Percentiles rank a stretch among this genome's conserved stretches.
phyloP scores from a whole-genome alignment of 2,329 filamentous ascomycete genomes.

The Paraphaeosphaeria minitans region DNA sequence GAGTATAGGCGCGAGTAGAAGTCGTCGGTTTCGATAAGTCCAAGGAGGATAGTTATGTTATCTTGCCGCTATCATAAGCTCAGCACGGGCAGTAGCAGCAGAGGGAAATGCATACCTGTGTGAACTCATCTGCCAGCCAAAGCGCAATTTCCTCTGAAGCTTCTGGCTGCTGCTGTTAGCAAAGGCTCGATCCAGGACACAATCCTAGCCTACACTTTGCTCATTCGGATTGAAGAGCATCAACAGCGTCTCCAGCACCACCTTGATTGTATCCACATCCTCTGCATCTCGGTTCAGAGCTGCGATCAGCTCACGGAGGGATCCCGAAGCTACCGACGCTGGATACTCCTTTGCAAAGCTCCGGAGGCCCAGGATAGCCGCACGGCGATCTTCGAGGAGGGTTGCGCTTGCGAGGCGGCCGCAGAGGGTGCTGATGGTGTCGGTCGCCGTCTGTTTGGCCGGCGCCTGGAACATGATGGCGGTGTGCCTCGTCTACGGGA shows the following conservation, averaged over 20 bases:
- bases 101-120: constrained; percentile 64
- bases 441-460: constrained; percentile 92
- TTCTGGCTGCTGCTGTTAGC: constrained; percentile 67
- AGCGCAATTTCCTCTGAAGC: constrained; percentile 94
- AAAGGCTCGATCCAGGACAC: not conserved
- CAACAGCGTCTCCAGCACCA: constrained; percentile 90
- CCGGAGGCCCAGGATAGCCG: constrained; percentile 87
- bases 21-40: constrained; percentile 84
- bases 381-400: constrained; percentile 89
- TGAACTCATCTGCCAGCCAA: constrained; percentile 98
- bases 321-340: constrained; percentile 91
- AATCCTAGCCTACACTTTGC: constrained; percentile 51
- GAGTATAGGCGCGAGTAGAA: constrained; percentile 93
- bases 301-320: constrained; percentile 84
- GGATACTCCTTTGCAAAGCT: constrained; percentile 98
- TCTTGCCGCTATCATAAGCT: constrained; percentile 77
- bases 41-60: constrained; percentile 88
- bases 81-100: constrained; percentile 48
- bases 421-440: constrained; percentile 90
- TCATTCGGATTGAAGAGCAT: constrained; percentile 82
- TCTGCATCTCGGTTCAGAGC: constrained; percentile 86
- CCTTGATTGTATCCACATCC: constrained; percentile 95
- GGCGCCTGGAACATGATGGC: constrained; percentile 68
- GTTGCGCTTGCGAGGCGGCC: constrained; percentile 86
- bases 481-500: constrained; percentile 19